Evolutionary conservation across 306 rosid genomes (phyloP).

Genomic region (Betula pendula): DNA sequence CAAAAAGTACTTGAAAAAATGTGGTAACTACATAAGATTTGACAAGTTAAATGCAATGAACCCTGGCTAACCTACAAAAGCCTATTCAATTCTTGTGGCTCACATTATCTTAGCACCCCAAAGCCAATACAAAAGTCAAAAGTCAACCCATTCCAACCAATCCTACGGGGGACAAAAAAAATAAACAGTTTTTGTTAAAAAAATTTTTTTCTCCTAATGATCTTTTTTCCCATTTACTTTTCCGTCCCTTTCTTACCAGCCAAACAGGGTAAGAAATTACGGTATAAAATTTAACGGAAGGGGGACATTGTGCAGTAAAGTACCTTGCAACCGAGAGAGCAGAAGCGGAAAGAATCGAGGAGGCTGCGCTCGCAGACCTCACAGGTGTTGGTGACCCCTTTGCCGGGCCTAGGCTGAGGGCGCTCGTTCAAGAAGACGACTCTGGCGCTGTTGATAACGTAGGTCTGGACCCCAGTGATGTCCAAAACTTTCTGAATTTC

Average conservation of each 20-base stretch:
- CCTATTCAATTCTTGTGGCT: too few relatives aligned
- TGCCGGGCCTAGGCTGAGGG: slow-evolving; percentile 99
- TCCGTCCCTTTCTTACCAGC: background rate
- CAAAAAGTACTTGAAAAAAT: background rate
- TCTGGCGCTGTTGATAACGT: slow-evolving; percentile 95
- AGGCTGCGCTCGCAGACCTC: slow-evolving; percentile 99
- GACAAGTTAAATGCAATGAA: too few relatives aligned
- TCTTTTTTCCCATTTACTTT: background rate
- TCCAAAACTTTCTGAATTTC: slow-evolving; percentile 97
- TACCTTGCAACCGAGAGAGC: slow-evolving; percentile 99
- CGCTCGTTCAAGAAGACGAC: slow-evolving; percentile 94
- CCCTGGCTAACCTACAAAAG: too few relatives aligned
- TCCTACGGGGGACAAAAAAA: background rate
- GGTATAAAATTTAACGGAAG: too few relatives aligned
- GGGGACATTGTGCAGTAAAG: slow-evolving; percentile 8
- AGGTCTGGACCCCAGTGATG: slow-evolving; percentile 91
- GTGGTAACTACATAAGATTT: too few relatives aligned
- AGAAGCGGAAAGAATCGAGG: slow-evolving; percentile 86
- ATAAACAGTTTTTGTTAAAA: too few relatives aligned
- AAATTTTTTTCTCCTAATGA: too few relatives aligned
- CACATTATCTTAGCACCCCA: too few relatives aligned
- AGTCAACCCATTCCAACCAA: slow-evolving; percentile 40
- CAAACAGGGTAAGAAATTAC: slow-evolving; percentile 7
- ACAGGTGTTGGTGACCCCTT: slow-evolving; percentile 96
- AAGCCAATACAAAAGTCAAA: background rate